Base-by-base conservation (phyloP, 768 basidiomycete species). In the Rhizopogon vesiculosus region DNA sequence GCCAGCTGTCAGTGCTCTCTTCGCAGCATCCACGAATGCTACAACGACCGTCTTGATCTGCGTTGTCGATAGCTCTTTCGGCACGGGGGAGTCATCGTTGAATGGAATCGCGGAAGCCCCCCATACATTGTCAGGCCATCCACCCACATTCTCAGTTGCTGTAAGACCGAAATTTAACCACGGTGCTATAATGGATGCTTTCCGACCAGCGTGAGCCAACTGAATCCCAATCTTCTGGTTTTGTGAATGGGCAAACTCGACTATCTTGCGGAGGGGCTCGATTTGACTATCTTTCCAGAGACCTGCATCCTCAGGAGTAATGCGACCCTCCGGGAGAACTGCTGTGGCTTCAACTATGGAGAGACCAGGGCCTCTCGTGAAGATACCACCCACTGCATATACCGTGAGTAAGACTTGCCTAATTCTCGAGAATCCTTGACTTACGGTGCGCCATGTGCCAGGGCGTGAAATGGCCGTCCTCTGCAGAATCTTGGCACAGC, bases 171-270 rank as follows among this genome's bases (percentile, higher is more conserved):
- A 57, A 31, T 69, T 53, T 33, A 87, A 64, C 85, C 86, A 91
- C 0, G 87, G 85, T 22, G 22, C 22, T 1, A 22, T 2, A 22
- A 22, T 22, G 2, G 22, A 22, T 22, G 22, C 22, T 22, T 1
- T 83, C 78, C 89, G 76, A 0, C 90, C 89, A 0, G 87, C 86
- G 59, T 92, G 89, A 0, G 79, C 84, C 16, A 91, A 78, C 66
- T 92, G 91, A 53, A 91, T 84, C 8, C 75, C 89, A 19, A 91
- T 79, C 48, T 84, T 83, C 64, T 86, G 82, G 45, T 76, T 79
- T 60, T 86, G 85, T 0, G 83, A 80, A 63, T 88, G 85, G n/a
- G 85, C 85, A 53, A 89, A 88, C 56, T 85, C 80, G 62, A 84
- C 79, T 60, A 91, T 74, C 39, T 78, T 66, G 55, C 76, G 72